Conservation (phyloP, 176 grass and related monocot species). For the bread wheat (Triticum aestivum) region DNA sequence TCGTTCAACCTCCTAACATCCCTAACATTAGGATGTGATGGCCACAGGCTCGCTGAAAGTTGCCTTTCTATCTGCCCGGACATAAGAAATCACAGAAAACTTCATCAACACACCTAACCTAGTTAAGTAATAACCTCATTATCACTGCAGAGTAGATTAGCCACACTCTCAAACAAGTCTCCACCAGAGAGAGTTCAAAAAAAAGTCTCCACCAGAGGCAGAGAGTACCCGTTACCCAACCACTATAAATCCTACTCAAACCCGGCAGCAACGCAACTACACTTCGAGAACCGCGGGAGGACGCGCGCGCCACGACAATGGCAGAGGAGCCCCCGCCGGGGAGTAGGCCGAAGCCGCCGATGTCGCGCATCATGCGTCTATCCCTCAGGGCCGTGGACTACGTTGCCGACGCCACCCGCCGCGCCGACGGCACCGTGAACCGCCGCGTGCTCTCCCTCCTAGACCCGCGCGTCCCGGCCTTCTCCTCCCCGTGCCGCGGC, state of each 20-base stretch:
- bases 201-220: no score
- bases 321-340: background rate
- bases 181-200: background rate
- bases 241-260: background rate
- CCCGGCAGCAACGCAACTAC: background rate
- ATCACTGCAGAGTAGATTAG: background rate
- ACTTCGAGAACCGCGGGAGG: background rate
- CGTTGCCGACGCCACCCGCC: conserved; percentile 44
- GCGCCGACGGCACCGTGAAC: conserved; percentile 66
- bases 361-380: conserved; percentile 59
- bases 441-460: conserved; percentile 50
- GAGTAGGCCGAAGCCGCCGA: conserved; percentile 37
- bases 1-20: no score
- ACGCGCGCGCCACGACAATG: background rate
- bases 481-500: conserved; percentile 30
- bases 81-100: no score
- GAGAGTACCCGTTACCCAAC: background rate
- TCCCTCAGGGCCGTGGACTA: conserved; percentile 22
- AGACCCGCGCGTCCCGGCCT: conserved; percentile 25
- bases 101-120: no score
- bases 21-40: no score
- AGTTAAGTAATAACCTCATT: no score
- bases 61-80: no score
- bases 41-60: no score
- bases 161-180: background rate